These are phyloP conservation scores for Dactylellina sp. DNA, from an alignment of 2,329 filamentous ascomycete genomes.

Conservation along the genomic window DNA sequence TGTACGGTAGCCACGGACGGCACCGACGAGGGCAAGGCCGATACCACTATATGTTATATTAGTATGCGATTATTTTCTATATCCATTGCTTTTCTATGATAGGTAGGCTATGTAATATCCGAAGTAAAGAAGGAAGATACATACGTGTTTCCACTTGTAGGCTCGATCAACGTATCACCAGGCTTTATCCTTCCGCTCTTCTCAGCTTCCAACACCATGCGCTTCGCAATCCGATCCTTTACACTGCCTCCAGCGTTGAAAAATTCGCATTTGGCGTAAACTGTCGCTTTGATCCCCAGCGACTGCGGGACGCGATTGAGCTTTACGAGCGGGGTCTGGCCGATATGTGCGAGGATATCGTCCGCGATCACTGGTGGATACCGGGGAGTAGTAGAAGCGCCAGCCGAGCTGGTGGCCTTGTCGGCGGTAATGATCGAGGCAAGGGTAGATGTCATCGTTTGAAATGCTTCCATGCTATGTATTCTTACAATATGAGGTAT, in stretches of 20 bases:
- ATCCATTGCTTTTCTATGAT: no score
- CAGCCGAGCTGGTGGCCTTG: conserved; percentile 7
- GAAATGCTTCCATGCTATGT: conserved; percentile 47
- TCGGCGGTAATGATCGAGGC: conserved; percentile 29
- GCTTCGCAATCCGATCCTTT: conserved; percentile 93
- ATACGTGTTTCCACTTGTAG: conserved; percentile 92
- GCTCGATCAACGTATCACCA: conserved; percentile 96
- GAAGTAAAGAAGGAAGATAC: conserved; percentile 6
- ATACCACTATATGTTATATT: conserved; percentile 73
- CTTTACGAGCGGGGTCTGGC: conserved; percentile 93
- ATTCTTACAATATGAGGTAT: background rate
- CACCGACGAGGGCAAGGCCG: conserved; percentile 89
- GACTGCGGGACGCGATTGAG: conserved; percentile 93
- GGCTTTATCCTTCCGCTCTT: conserved; percentile 92
- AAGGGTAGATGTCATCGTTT: conserved; percentile 46
- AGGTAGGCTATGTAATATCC: no score
- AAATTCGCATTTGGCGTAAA: conserved; percentile 91
- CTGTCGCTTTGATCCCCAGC: conserved; percentile 85
- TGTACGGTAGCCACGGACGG: conserved; percentile 96
- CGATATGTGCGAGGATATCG: conserved; percentile 69
- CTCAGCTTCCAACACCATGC: conserved; percentile 98
- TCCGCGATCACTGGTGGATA: conserved; percentile 62
- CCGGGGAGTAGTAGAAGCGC: conserved; percentile 62
- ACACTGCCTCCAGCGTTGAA: conserved; percentile 95
- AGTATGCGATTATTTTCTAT: conserved; percentile 59